Evolutionary conservation across 2,329 filamentous ascomycete species (phyloP).

Genomic region (Monilinia polystroma): DNA sequence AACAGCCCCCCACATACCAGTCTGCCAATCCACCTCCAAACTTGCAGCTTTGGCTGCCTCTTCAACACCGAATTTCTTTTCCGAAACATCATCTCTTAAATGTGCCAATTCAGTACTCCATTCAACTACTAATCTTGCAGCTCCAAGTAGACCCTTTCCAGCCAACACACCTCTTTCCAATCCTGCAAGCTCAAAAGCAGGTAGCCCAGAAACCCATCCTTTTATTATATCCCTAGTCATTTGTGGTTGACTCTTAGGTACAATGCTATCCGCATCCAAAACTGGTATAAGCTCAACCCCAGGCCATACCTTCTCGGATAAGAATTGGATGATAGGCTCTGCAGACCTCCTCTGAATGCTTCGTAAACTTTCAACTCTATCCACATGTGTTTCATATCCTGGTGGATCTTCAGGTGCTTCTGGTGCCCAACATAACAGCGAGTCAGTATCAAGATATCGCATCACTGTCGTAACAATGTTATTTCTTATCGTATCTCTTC

Average conservation of each 20-base stretch:
- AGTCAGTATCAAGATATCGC: conserved; percentile 89
- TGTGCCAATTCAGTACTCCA: conserved; percentile 76
- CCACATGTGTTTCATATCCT: conserved; percentile 46
- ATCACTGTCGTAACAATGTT: conserved; percentile 68
- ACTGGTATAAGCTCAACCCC: conserved; percentile 76
- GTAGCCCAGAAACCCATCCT: conserved; percentile 72
- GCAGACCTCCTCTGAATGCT: conserved; percentile 70
- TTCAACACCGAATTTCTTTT: conserved; percentile 69
- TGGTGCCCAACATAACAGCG: conserved; percentile 85
- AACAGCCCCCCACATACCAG: conserved; percentile 88
- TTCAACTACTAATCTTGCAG: conserved; percentile 73
- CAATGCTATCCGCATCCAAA: conserved; percentile 74
- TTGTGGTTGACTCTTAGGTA: conserved; percentile 71
- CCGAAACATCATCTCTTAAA: conserved; percentile 43
- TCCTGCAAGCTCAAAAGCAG: conserved; percentile 79
- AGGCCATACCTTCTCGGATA: conserved; percentile 77
- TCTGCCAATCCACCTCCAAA: conserved; percentile 89
- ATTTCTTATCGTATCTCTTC: conserved; percentile 54
- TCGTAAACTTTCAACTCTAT: conserved; percentile 58
- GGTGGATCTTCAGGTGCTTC: conserved; percentile 50
- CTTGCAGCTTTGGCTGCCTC: conserved; percentile 76
- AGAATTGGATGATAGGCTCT: conserved; percentile 66
- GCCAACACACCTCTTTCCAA: conserved; percentile 81
- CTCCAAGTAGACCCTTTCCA: conserved; percentile 81
- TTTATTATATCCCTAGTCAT: conserved; percentile 74